Evolutionary conservation across 2,329 filamentous ascomycete genomes (phyloP).

Genomic region (Fusarium albidum): DNA sequence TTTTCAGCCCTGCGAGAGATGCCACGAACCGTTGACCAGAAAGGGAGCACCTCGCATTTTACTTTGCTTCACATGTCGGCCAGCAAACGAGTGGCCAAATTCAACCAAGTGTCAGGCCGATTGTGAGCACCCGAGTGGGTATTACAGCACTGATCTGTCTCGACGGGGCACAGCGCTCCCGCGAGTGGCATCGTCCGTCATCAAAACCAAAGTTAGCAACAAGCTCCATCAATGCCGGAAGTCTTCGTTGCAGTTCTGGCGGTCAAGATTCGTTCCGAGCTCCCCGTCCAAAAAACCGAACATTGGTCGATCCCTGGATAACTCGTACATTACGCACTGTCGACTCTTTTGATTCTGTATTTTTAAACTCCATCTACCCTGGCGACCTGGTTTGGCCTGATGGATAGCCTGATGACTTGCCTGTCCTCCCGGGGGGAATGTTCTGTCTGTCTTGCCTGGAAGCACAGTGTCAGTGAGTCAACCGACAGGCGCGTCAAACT

Average conservation of each 20-base stretch:
- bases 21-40: slow-evolving; percentile 10
- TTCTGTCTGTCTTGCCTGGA: neutral
- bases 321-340: neutral
- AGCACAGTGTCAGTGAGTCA: no score
- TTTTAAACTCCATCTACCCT: neutral
- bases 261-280: slow-evolving; percentile 1
- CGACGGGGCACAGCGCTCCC: neutral
- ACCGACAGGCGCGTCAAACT: no score
- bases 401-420: neutral
- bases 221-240: slow-evolving; percentile 9
- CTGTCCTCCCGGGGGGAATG: slow-evolving; percentile 24
- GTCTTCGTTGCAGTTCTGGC: slow-evolving; percentile 1
- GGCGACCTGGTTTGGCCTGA: neutral
- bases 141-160: slow-evolving; percentile 10
- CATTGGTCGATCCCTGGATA: neutral
- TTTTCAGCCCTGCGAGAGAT: slow-evolving; percentile 23
- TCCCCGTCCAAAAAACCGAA: neutral
- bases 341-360: no score
- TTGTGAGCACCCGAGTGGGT: slow-evolving; percentile 4
- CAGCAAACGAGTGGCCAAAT: slow-evolving; percentile 22
- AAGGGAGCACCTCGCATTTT: slow-evolving; percentile 1
- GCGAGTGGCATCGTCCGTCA: slow-evolving; percentile 16
- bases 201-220: slow-evolving; percentile 8
- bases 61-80: slow-evolving; percentile 24
- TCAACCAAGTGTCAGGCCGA: slow-evolving; percentile 1